A percentile compares a stretch with the other conserved stretches of the same genome.
These are phyloP conservation scores for Scortechinia acanthostroma DNA, from an alignment of 2,329 filamentous ascomycete genomes.

Conservation along the genomic window DNA sequence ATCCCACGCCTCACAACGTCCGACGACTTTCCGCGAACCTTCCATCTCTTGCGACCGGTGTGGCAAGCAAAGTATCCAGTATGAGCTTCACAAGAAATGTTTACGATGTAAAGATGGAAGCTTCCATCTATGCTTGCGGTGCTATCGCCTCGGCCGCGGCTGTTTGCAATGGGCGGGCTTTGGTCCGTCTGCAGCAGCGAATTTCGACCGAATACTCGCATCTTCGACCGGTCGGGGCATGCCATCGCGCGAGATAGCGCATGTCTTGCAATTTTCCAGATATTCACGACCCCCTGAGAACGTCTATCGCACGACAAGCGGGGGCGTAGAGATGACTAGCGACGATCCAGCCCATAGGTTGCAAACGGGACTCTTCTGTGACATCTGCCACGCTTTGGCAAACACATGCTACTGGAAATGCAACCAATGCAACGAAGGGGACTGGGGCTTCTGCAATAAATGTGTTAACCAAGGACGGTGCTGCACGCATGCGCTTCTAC, in stretches of 20 bases:
- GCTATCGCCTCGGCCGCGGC: slow-evolving; percentile 71
- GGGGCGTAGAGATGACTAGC: slow-evolving; percentile 44
- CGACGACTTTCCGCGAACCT: slow-evolving; percentile 60
- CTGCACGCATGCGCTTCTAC: slow-evolving; percentile 76
- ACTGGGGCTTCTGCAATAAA: slow-evolving; percentile 87
- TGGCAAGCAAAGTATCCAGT: slow-evolving; percentile 66
- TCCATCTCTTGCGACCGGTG: slow-evolving; percentile 70
- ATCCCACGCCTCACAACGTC: slow-evolving; percentile 17
- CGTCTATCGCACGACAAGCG: slow-evolving; percentile 42
- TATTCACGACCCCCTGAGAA: slow-evolving; percentile 39
- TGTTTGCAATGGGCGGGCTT: slow-evolving; percentile 88
- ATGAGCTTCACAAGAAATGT: slow-evolving; percentile 82
- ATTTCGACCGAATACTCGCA: slow-evolving; percentile 48
- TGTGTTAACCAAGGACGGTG: slow-evolving; percentile 78
- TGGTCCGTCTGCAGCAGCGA: slow-evolving; percentile 61
- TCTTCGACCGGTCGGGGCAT: slow-evolving; percentile 29
- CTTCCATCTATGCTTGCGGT: slow-evolving; percentile 75
- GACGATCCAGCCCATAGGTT: slow-evolving; percentile 64
- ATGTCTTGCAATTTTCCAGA: slow-evolving; percentile 49
- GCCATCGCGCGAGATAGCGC: slow-evolving; percentile 35
- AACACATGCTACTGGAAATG: slow-evolving; percentile 90
- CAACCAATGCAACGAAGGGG: slow-evolving; percentile 77
- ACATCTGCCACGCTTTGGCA: slow-evolving; percentile 64
- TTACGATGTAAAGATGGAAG: slow-evolving; percentile 58
- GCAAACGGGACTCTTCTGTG: slow-evolving; percentile 79